Evolutionary conservation across 768 basidiomycete species (phyloP).

Genomic region (Grammothele lineata): DNA sequence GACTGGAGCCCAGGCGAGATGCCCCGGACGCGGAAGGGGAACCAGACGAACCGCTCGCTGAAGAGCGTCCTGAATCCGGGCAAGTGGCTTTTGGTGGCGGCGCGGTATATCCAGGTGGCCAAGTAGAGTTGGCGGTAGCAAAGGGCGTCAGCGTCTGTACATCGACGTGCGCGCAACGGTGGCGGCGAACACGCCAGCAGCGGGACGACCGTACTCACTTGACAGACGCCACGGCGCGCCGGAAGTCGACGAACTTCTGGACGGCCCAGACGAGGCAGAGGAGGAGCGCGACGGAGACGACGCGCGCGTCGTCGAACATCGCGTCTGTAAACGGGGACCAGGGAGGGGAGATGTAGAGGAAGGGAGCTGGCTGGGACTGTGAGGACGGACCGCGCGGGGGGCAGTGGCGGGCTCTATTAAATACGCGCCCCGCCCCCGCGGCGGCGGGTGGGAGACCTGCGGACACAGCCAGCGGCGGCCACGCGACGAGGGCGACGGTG

Average conservation of each 20-base stretch:
- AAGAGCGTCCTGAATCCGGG: conserved; percentile 18
- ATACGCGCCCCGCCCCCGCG: too few relatives aligned
- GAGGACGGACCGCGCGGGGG: too few relatives aligned
- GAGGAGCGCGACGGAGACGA: conserved; percentile 8
- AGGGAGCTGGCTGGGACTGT: too few relatives aligned
- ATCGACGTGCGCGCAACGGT: neutral
- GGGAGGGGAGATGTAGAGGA: neutral
- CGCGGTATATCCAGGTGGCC: neutral
- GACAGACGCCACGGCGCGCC: conserved; percentile 13
- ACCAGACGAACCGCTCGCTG: conserved; percentile 14
- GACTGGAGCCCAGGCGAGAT: conserved; percentile 17
- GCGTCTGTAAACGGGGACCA: neutral
- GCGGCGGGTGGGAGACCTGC: too few relatives aligned
- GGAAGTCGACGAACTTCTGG: conserved; percentile 14
- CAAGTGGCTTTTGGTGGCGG: conserved; percentile 8
- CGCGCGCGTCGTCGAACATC: neutral
- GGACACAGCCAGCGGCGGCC: too few relatives aligned
- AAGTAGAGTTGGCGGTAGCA: neutral
- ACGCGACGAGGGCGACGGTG: too few relatives aligned
- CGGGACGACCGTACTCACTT: conserved; percentile 11
- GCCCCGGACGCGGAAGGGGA: conserved; percentile 16
- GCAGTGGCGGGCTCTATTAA: too few relatives aligned
- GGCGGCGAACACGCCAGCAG: neutral
- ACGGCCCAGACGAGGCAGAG: conserved; percentile 12
- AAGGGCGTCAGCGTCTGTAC: too few relatives aligned